phyloP scores from a whole-genome alignment of 2,329 filamentous ascomycete species.

The Trichoderma gracile region DNA sequence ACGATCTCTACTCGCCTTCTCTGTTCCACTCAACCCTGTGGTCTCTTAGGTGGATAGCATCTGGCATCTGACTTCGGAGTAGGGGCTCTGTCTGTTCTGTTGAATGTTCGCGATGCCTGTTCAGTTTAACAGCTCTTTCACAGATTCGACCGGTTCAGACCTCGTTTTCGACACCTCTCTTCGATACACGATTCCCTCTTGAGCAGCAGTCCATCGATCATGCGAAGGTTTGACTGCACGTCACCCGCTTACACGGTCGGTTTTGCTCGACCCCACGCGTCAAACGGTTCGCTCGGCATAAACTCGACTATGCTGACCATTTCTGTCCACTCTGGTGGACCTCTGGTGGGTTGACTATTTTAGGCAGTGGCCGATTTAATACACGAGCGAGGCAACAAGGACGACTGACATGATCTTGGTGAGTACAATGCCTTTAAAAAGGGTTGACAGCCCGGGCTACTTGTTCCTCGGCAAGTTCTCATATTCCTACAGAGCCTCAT shows the following conservation, averaged over 20 bases:
- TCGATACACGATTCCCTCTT: background rate
- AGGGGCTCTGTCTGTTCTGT: no score
- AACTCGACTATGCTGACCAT: background rate
- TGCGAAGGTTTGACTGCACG: background rate
- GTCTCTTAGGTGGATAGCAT: no score
- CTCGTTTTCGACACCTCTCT: no score
- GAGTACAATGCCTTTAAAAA: background rate
- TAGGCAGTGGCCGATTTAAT: conserved; percentile 5
- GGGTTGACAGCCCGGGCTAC: background rate
- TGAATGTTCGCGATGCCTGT: no score
- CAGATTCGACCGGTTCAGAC: no score
- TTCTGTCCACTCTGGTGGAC: background rate
- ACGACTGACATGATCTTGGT: background rate
- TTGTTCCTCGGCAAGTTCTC: background rate
- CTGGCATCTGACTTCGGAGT: no score
- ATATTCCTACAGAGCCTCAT: background rate
- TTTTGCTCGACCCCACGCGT: conserved; percentile 2
- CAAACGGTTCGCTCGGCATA: conserved; percentile 2
- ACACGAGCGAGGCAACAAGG: background rate
- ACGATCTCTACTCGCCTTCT: no score
- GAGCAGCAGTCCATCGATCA: background rate
- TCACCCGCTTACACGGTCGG: background rate
- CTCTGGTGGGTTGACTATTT: background rate
- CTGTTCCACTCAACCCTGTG: no score
- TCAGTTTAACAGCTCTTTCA: no score